These are phyloP conservation scores for Hippophae tibetana DNA, from an alignment of 306 rosid genomes.

Conservation along the genomic window DNA sequence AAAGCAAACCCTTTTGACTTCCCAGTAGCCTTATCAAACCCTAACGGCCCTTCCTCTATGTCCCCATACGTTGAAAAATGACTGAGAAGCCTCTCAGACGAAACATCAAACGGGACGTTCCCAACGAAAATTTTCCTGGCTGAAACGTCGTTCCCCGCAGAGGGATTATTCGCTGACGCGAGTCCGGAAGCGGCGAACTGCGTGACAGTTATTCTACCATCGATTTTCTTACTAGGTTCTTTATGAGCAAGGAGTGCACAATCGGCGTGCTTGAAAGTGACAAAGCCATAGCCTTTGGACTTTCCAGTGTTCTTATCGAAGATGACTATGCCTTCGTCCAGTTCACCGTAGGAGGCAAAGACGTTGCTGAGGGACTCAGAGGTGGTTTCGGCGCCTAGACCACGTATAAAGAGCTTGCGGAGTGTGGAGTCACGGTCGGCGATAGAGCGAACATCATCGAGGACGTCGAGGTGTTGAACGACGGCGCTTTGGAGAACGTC, in stretches of 20 bases:
- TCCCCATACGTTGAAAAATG: conserved; percentile 47
- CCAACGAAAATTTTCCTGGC: conserved; percentile 56
- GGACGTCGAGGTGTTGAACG: conserved; percentile 45
- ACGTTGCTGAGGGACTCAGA: conserved; percentile 54
- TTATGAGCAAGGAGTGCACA: conserved; percentile 50
- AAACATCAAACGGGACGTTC: conserved; percentile 52
- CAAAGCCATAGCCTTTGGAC: conserved; percentile 61
- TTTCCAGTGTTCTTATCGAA: conserved; percentile 55
- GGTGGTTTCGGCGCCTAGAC: conserved; percentile 67
- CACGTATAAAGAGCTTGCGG: conserved; percentile 67
- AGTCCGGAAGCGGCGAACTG: conserved; percentile 53
- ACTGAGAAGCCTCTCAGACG: conserved; percentile 41
- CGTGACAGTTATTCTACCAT: conserved; percentile 63
- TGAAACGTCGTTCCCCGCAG: conserved; percentile 21
- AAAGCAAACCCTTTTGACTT: conserved; percentile 62
- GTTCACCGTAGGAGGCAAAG: conserved; percentile 50
- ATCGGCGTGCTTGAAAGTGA: conserved; percentile 57
- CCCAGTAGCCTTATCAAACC: conserved; percentile 56
- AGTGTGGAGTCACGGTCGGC: conserved; percentile 46
- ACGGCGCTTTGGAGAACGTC: conserved; percentile 49
- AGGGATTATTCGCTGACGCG: conserved; percentile 17
- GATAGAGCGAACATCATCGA: conserved; percentile 34
- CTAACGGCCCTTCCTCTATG: conserved; percentile 65
- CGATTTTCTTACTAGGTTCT: conserved; percentile 67
- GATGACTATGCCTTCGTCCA: conserved; percentile 60